A percentile compares a stretch with the other conserved stretches of the same genome.
Conservation (phyloP, 495 filamentous ascomycete genomes). For the Neurospora sublineolata region DNA sequence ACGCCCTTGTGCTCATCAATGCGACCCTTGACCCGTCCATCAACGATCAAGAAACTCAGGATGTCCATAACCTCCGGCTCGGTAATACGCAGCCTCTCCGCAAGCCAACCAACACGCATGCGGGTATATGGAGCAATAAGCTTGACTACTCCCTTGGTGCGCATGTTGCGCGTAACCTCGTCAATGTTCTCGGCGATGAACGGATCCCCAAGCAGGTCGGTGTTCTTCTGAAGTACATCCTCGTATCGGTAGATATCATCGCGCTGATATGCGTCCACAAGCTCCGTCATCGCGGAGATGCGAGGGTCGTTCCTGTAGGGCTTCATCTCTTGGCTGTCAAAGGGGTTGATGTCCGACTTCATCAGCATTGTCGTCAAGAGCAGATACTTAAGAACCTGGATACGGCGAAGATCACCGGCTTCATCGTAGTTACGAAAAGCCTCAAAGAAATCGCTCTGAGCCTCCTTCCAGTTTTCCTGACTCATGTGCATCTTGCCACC, state of each 20-base stretch:
- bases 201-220: slow-evolving; percentile 77
- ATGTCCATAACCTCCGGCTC: slow-evolving; percentile 85
- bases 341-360: slow-evolving; percentile 98
- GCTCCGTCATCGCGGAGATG: slow-evolving; percentile 91
- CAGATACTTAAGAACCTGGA: slow-evolving; percentile 95
- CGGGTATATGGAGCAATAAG: slow-evolving; percentile 90
- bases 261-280: slow-evolving; percentile 91
- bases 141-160: slow-evolving; percentile 88
- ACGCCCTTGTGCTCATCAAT: slow-evolving; percentile 82
- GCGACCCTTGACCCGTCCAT: slow-evolving; percentile 71
- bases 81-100: slow-evolving; percentile 72
- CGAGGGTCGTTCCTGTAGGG: slow-evolving; percentile 92
- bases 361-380: slow-evolving; percentile 96
- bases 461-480: slow-evolving; percentile 97
- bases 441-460: slow-evolving; percentile 95
- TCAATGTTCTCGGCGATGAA: slow-evolving; percentile 99
- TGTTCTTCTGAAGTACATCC: slow-evolving; percentile 73
- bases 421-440: slow-evolving; percentile 99
- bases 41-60: slow-evolving; percentile 81
- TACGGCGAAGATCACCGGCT: slow-evolving; percentile 87
- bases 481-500: slow-evolving; percentile 99
- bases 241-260: slow-evolving; percentile 93
- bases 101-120: slow-evolving; percentile 78
- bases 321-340: slow-evolving; percentile 99
- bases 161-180: slow-evolving; percentile 96